Base-by-base conservation (phyloP, 2,329 filamentous ascomycete species). In the Talaromyces amestolkiae region DNA sequence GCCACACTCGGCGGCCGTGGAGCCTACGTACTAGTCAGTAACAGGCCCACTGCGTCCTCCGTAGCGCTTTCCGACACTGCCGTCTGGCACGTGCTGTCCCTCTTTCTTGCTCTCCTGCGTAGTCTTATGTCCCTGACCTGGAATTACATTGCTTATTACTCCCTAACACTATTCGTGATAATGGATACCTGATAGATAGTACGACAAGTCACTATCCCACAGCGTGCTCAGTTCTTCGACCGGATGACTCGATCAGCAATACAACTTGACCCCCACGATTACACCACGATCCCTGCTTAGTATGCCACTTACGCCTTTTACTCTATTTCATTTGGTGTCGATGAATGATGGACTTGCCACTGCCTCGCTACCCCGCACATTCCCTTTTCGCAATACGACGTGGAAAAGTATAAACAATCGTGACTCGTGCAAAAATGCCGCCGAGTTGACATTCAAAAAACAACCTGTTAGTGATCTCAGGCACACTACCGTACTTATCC, bases 1-100 rank as follows among this genome's bases (percentile, higher is more conserved):
- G 61, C 61, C 61, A 63, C 61, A 39, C 61, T 63, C 41, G 51
- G 61, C 61, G 39, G 39, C 45, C 33, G 35, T 41, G 35, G 33
- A 41, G 43, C 58, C 43, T 41, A 58, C 35, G 35, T 37, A 24
- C n/a, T 39, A 24, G 19, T 22, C 24, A 15, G 35, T 13, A 13
- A 9, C 27, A 6, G 37, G 35, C 22, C 56, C 35, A 56, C 51
- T 37, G 15, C 51, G n/a, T 35, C 15, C 49, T 33, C 49, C 11
- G 51, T 35, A 35, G n/a, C 31, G 19, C 27, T 19, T 54, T 9
- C 51, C 51, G 51, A 3, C 17, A n/a, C 15, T 56, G 33, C 53
- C 31, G 53, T 37, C 13, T 37, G 11, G 53, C 53, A 56, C 53
- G 33, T 56, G 53, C 53, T 39, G 11, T 35, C 4, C 33, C 19